Base-by-base conservation (phyloP, 495 filamentous ascomycete genomes). In the Hypoxylon lienhwacheense region DNA sequence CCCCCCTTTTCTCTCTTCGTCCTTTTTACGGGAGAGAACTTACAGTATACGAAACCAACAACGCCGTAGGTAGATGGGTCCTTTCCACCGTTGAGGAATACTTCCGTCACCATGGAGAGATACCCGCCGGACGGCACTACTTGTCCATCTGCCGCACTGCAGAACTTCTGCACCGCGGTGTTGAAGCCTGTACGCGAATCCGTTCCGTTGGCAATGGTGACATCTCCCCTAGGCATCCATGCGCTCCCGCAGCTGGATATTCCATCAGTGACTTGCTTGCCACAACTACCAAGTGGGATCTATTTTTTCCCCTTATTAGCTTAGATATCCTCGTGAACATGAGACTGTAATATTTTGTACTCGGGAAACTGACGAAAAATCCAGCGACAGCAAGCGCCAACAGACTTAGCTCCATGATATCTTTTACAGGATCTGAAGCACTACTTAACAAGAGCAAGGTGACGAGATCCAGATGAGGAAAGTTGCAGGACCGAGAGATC, bases 31-130 rank as follows among this genome's bases (percentile, higher is more conserved):
- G 10, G 20, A 11, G 26, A 25, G 5, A 3, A 43, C 50, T 56
- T 50, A 68, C 65, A 68, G 26, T 66, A 68, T 16, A 68, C 59
- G 28, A 61, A 68, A 7, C 65, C 65, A 15, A 66, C 25, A 11
- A 66, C 22, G 2, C 65, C 65, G 22, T 68, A 59, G 0, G 42
- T 47, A 28, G 63, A n/a, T 4, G 65, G 59, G 14, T 49, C 26
- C 31, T 55, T 59, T 5, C 63, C 65, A 6, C 41, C 53, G 12
- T 64, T 61, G 1, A 68, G 37, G 53, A 53, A 68, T 29, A 68
- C 55, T 33, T 66, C 65, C 7, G 65, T 68, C 2, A 63, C 63
- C 59, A 66, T 54, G 0, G 65, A 68, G 5, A 68, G 47, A 44
- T 63, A 68, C 11, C 60, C 63, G 10, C 45, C 20, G 42, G 59